Percentiles rank a stretch among this genome's conserved stretches.
phyloP scores from a whole-genome alignment of 345 rosid species.

The Syzygium aromaticum region DNA sequence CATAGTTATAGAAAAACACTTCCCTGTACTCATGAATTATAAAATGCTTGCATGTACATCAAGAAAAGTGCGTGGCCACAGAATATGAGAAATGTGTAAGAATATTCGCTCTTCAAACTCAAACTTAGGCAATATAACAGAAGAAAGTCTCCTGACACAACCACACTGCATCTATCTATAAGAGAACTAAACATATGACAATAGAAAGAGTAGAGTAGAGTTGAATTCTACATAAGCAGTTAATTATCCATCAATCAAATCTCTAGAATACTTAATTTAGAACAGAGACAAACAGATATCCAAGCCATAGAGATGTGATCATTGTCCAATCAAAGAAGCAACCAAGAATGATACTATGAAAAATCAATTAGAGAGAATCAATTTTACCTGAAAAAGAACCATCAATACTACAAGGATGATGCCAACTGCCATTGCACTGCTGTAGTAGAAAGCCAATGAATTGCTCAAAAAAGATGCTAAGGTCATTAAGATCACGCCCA shows the following conservation, averaged over 20 bases:
- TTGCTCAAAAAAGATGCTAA: constrained; percentile 63
- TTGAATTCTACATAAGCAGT: background rate
- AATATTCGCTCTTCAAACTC: background rate
- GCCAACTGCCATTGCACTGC: constrained; percentile 91
- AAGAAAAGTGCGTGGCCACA: background rate
- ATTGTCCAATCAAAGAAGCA: background rate
- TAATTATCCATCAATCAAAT: background rate
- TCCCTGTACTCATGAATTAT: background rate
- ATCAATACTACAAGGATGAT: constrained; percentile 76
- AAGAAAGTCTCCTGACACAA: background rate
- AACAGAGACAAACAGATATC: background rate
- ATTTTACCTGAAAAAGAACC: constrained; percentile 79
- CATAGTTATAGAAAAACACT: background rate
- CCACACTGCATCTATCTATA: background rate
- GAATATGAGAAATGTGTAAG: background rate
- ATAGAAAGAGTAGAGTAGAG: background rate
- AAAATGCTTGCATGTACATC: background rate
- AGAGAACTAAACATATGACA: background rate
- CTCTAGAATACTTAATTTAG: background rate
- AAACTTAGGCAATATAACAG: background rate
- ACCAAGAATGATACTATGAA: background rate
- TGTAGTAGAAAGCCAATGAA: constrained; percentile 75
- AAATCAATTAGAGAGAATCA: background rate
- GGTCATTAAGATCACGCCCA: constrained; percentile 53
- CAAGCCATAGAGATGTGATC: background rate